Percentiles rank a stretch among this genome's conserved stretches.
phyloP scores from a whole-genome alignment of 306 rosid genomes.

The Sechiopsis laciniata region DNA sequence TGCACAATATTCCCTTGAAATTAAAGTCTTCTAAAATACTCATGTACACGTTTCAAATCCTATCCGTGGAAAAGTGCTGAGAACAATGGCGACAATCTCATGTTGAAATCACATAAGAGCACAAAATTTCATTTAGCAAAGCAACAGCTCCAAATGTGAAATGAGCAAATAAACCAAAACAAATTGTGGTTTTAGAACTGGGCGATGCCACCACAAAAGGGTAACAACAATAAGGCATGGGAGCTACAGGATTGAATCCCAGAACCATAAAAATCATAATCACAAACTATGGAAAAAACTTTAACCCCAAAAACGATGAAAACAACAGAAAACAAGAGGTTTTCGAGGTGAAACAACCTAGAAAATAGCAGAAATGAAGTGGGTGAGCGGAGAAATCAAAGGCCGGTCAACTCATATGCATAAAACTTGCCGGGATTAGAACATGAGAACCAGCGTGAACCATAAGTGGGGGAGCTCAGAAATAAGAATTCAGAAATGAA shows the following conservation, averaged over 20 bases:
- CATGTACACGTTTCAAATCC: background rate
- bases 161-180: background rate
- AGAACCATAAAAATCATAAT: constrained; percentile 5
- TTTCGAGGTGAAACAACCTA: constrained; percentile 9
- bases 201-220: too few species aligned
- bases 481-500: constrained; percentile 14
- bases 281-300: constrained; percentile 2
- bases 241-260: background rate
- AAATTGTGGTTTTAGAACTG: background rate
- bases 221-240: too few species aligned
- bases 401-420: constrained; percentile 7
- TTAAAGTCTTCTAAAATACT: background rate
- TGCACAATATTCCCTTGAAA: background rate
- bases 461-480: background rate
- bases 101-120: background rate
- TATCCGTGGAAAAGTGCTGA: background rate
- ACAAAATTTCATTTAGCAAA: background rate
- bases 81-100: constrained; percentile 17
- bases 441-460: constrained; percentile 14
- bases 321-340: background rate
- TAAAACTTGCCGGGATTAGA: constrained; percentile 4
- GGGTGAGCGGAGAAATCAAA: constrained; percentile 18
- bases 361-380: background rate
- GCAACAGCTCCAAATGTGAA: background rate
- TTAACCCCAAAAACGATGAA: background rate